Base-by-base conservation (phyloP, 192 early-diverging fungal genomes). In the Gaertneriomyces sp. region DNA sequence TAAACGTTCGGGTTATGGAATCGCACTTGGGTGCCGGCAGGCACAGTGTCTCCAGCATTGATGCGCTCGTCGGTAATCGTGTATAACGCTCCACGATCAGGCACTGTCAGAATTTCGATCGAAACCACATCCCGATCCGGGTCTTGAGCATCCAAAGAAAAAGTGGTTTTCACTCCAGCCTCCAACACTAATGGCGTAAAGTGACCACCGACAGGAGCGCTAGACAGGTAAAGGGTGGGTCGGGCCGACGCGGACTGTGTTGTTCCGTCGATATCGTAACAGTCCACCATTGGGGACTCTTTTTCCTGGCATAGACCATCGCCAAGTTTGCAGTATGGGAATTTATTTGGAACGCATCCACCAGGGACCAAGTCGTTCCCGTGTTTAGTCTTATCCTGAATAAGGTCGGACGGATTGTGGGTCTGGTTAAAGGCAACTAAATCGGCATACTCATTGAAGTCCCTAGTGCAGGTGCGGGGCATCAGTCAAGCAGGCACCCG, bases 361-460 rank as follows among this genome's bases (percentile, higher is more conserved):
- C 59, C 59, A 8, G 59, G 59, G 17, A 17, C 38, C n/a, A 61
- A 42, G 43, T 61, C 16, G 4, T 45, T 45, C 7, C 14, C 38
- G 43, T 17, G 11, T 6, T 6, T 8, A 17, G 42, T 45, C 17
- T 42, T 16, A 20, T 61, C 59, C 16, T 45, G 4, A 19, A 61
- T 42, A 7, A 7, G 25, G 38, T 14, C 17, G 4, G 12, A 20
- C 0, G 43, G 39, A 42, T 20, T 12, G 38, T 61, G 42, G 25
- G 45, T 17, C 45, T 43, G 43, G 5, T 10, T 8, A 20, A 61
- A 45, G 5, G 59, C 59, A 5, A 46, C 19, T 17, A 45, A 20
- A 38, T 61, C 59, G 4, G 43, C 43, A n/a, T 45, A 43, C 45
- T 61, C 38, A 61, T 61, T 45, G 46, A 61, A 61, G 59, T 61